Evolutionary conservation across 208 protist species (phyloP), one percentile per base, ranked within the genome.

Genomic region (Leishmania gerbilli): DNA sequence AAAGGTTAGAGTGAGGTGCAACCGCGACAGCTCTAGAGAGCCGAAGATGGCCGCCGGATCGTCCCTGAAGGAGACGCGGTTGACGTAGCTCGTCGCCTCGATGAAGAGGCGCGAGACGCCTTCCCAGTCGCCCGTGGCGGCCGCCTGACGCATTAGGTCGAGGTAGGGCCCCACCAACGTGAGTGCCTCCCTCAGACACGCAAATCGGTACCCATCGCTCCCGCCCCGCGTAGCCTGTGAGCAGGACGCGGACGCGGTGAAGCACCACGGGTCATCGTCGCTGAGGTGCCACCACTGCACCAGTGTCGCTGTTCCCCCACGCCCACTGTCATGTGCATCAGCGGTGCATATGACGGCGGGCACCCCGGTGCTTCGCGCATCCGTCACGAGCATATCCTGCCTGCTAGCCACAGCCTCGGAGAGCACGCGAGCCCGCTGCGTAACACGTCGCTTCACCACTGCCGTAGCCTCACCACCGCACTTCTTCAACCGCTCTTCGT

Each of bases 21-120:
- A 77, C 11, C 87, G 83, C 42, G 51, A 76, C 45, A 90, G 21
- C 72, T 90, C 87, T 11, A 90, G 79, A 27, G 65, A 56, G 19
- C 71, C 84, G 60, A 87, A 87, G 40, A 80, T 53, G 21, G 40
- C 19, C 34, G 71, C 42, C 47, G 77, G 60, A 47, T 79, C 82
- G 6, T 53, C 49, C 37, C 65, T 40, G 7, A 21, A 34, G 42
- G 15, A 4, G 24, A 17, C n/a, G 2, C 19, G 34, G 51, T 31
- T 56, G 13, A 82, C 27, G 27, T 53, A 24, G 47, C 69, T 34
- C 6, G 74, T 45, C 40, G 53, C 53, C 37, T 67, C 74, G 27
- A 42, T 31, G 21, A 62, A 40, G 34, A 51, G 11, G 2, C 40
- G 53, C 3, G 55, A 60, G 24, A 88, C 71, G n/a, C n/a, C 68